Conservation (phyloP, 148 eudicot genomes). For the Gaultheria prostrata region DNA sequence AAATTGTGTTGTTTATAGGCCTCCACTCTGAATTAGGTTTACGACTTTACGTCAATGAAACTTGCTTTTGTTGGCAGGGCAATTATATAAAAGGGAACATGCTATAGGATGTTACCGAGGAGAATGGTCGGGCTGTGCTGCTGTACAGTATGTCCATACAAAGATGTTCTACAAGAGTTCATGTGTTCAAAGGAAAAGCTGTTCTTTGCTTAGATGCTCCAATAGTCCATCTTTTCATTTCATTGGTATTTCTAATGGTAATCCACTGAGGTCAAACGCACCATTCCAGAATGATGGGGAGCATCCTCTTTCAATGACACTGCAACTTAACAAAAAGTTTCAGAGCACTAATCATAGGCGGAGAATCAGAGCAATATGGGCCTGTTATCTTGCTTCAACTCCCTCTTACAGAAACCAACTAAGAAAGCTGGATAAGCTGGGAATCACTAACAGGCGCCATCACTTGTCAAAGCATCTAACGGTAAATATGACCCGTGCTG, state of each 20-base stretch:
- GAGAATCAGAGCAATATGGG: conserved; percentile 38
- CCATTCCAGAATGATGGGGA: conserved; percentile 16
- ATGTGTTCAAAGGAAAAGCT: conserved; percentile 32
- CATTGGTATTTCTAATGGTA: conserved; percentile 28
- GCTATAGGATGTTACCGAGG: conserved; percentile 30
- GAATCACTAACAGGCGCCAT: conserved; percentile 26
- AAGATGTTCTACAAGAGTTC: conserved; percentile 22
- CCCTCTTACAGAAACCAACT: conserved; percentile 32
- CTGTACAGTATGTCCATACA: conserved; percentile 33
- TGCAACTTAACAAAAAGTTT: conserved; percentile 25
- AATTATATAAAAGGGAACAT: conserved; percentile 33
- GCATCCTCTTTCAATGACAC: conserved; percentile 24
- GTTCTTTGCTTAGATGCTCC: conserved; percentile 37
- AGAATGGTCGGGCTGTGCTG: conserved; percentile 35
- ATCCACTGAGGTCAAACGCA: conserved; percentile 23
- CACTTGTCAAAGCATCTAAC: conserved; percentile 32
- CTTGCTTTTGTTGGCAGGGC: conserved; percentile 37
- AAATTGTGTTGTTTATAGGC: background rate
- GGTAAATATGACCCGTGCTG: conserved; percentile 40
- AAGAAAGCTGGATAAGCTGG: conserved; percentile 35
- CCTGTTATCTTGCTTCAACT: conserved; percentile 37
- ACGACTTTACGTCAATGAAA: background rate
- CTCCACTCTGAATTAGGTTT: background rate
- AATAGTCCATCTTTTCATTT: conserved; percentile 32
- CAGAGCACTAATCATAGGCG: conserved; percentile 24